These are phyloP conservation scores for Paramecium primaurelia DNA, from an alignment of 73 alveolate species.

Conservation along the genomic window DNA sequence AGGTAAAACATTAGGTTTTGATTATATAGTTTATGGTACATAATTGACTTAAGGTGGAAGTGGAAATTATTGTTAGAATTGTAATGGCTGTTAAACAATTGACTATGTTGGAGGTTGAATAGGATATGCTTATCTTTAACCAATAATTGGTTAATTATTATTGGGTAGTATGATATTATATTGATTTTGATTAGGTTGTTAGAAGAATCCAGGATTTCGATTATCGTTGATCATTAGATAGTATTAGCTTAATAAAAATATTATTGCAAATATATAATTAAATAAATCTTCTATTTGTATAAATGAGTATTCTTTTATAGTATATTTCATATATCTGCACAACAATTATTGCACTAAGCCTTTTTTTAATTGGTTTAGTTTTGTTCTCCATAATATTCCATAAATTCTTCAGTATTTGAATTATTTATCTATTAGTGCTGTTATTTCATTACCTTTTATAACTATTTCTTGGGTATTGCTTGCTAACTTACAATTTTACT, in stretches of 20 bases:
- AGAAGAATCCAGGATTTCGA: neutral
- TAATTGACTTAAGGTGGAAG: neutral
- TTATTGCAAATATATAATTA: neutral
- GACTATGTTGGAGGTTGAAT: neutral
- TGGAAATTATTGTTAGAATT: neutral
- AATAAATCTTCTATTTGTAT: neutral
- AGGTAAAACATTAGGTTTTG: neutral
- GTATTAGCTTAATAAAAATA: neutral
- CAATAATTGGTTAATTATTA: neutral
- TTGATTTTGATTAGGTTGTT: neutral
- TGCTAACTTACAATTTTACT: neutral
- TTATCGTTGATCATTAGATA: neutral
- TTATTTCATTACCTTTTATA: neutral
- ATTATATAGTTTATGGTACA: neutral
- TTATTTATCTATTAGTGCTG: neutral
- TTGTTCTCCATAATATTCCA: neutral
- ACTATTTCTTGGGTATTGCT: neutral
- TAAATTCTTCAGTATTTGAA: neutral
- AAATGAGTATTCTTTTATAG: neutral
- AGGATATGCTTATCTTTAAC: neutral
- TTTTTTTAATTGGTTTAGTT: neutral
- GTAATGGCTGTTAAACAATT: neutral
- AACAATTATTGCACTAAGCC: neutral
- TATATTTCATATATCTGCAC: conserved; percentile 7
- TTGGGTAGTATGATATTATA: neutral